Base-by-base conservation (phyloP, 495 filamentous ascomycete species). In the Neurospora pannonica region DNA sequence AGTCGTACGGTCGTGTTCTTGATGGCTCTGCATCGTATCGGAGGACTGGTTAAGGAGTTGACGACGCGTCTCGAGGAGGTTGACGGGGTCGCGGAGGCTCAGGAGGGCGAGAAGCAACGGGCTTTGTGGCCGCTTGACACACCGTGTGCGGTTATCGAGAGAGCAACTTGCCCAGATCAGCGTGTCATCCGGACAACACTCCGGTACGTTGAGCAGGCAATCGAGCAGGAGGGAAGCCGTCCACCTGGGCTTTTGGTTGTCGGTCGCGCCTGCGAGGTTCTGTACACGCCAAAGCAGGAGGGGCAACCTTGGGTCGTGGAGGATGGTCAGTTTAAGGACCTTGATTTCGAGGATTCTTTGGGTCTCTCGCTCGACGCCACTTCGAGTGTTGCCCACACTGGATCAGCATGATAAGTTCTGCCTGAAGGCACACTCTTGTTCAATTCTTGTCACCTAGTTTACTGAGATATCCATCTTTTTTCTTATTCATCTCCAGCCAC, bases 91-190 rank as follows among this genome's bases (percentile, higher is more conserved):
- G 54, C 28, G 54, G 54, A 67, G 28, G 15, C 34, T 67, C 15
- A 28, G 3, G 83, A 84, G 38, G 36, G 70, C 37, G 77, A 84
- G 39, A 78, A 67, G 48, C 75, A 42, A 31, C 79, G 86, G 74
- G 74, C 37, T 36, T 72, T 83, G 2, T 89, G 85, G 86, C 86
- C 86, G 5, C 82, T 83, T 60, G 79, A 85, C 24, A 94, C 93
- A 4, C 94, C 95, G 0, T 98, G 95, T 79, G 95, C 95, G 1
- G 95, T 99, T 9, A 86, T 99, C 48, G 96, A 99, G 81, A 86
- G 96, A n/a, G 96, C 96, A 0, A 95, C 92, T 54, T 99, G 96
- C 81, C 90, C 93, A 0, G 96, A 99, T 80, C 97, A 98, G 85
- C 86, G 96, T 31, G 94, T 98, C 39, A 94, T 98, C 43, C 86